Percentiles rank a stretch among this genome's conserved stretches.
Conservation (phyloP, 768 basidiomycete genomes). For the Lentinula sp. region DNA sequence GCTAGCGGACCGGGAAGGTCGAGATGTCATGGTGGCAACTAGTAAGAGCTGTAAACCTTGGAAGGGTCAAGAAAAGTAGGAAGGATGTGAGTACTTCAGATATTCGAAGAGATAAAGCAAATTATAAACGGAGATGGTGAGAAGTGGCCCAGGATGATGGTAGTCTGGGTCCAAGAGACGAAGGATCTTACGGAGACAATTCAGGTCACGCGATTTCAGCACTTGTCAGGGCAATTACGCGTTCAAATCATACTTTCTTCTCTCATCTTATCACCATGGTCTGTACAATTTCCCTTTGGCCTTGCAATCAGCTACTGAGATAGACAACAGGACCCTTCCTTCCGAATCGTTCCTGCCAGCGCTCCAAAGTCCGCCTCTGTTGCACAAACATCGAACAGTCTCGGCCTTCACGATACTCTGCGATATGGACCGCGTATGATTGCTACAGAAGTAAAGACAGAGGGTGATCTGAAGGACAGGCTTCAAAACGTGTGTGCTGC, state of each 20-base stretch:
- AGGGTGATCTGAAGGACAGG: conserved; percentile 57
- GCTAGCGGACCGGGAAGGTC: conserved; percentile 58
- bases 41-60: background rate
- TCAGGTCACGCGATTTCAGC: conserved; percentile 7
- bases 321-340: conserved; percentile 36
- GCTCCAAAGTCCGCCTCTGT: conserved; percentile 57
- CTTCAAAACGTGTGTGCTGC: conserved; percentile 61
- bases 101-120: background rate
- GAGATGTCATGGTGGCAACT: background rate
- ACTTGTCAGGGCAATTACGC: conserved; percentile 16
- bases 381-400: conserved; percentile 59
- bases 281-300: background rate
- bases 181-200: background rate
- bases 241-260: conserved; percentile 7
- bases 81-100: background rate
- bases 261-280: background rate
- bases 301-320: background rate
- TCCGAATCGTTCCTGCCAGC: conserved; percentile 57
- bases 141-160: background rate
- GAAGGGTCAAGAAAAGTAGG: conserved; percentile 31
- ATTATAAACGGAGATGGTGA: background rate
- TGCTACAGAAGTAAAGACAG: conserved; percentile 64
- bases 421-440: conserved; percentile 80
- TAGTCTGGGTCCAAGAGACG: background rate
- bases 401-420: conserved; percentile 87